A percentile compares a stretch with the other conserved stretches of the same genome.
Evolutionary conservation across 768 basidiomycete genomes (phyloP).

Genomic region (Pleurotus salmoneostramineus): DNA sequence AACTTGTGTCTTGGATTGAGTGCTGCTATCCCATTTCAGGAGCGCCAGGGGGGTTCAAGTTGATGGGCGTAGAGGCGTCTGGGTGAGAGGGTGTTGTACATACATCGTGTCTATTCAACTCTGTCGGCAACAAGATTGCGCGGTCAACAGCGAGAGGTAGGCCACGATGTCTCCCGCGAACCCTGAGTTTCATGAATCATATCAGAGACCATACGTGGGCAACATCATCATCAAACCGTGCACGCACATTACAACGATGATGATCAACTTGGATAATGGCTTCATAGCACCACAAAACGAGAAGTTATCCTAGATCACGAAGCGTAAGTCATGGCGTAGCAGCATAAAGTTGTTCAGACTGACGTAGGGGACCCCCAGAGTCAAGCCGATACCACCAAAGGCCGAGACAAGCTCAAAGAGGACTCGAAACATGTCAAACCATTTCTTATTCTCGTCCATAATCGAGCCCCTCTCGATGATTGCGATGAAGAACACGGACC

Average conservation of each 20-base stretch:
- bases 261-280: constrained; percentile 66
- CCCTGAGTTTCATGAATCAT: constrained; percentile 22
- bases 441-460: constrained; percentile 50
- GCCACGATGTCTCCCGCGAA: constrained; percentile 72
- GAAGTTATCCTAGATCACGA: constrained; percentile 41
- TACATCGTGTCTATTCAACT: too few relatives aligned
- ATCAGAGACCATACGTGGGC: too few relatives aligned
- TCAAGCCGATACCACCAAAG: constrained; percentile 67
- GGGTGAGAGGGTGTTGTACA: too few relatives aligned
- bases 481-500: constrained; percentile 67
- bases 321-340: neutral
- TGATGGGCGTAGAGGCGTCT: too few relatives aligned
- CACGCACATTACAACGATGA: constrained; percentile 65
- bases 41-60: too few relatives aligned
- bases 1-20: too few relatives aligned
- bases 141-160: constrained; percentile 66
- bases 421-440: constrained; percentile 58
- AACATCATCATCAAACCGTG: too few relatives aligned
- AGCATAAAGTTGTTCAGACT: constrained; percentile 6
- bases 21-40: too few relatives aligned
- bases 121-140: constrained; percentile 35
- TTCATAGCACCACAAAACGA: constrained; percentile 61
- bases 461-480: constrained; percentile 65
- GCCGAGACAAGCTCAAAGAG: constrained; percentile 67
- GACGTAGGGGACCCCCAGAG: constrained; percentile 54